Base-by-base conservation (phyloP, 208 protist genomes). In the Balamuthia mandrillaris region DNA sequence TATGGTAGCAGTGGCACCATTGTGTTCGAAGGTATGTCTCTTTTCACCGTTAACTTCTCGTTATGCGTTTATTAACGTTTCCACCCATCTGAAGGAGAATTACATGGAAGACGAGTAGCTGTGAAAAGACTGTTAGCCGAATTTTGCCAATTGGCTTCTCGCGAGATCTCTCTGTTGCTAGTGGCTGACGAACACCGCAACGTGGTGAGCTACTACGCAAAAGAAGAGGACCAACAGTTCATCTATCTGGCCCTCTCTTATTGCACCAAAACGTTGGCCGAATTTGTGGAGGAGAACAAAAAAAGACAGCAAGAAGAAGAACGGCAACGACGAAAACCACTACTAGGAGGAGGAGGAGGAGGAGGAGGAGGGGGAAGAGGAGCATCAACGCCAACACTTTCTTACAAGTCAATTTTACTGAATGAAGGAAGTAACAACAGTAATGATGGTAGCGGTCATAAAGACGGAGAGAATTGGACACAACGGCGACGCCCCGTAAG, bases 181-280 rank as follows among this genome's bases (percentile, higher is more conserved):
- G 54, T 78, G 9, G 42, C 81, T n/a, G 86, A 88, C 18, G 24
- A 81, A 18, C 79, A 88, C 66, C 27, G 45, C 10, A 44, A 88
- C 35, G 54, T 87, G 12, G 58, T 87, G 4, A 51, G 74, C 60
- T 87, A 87, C 49, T 87, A 75, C 49, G 54, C 84, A 18, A 61
- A 84, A 54, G 84, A 87, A 68, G 84, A 87, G 33, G 84, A 87
- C 54, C 31, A 84, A 21, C 56, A 84, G 42, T 88, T 88, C 78
- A 81, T 88, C 37, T 88, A 88, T 41, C 63, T 88, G 37, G 86
- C 86, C 14, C 63, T 88, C 29, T 68, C 70, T 7, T 45, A 65
- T 2, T 88, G 86, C 72, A 33, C 45, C 37, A 37, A 18, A 18
- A 66, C 37, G 35, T 61, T 60, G 27, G 33, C 60, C n/a, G 74